Evolutionary conservation across 495 filamentous ascomycete genomes (phyloP), one percentile per base, ranked within the genome.

Genomic region (Penicillium pulvis): DNA sequence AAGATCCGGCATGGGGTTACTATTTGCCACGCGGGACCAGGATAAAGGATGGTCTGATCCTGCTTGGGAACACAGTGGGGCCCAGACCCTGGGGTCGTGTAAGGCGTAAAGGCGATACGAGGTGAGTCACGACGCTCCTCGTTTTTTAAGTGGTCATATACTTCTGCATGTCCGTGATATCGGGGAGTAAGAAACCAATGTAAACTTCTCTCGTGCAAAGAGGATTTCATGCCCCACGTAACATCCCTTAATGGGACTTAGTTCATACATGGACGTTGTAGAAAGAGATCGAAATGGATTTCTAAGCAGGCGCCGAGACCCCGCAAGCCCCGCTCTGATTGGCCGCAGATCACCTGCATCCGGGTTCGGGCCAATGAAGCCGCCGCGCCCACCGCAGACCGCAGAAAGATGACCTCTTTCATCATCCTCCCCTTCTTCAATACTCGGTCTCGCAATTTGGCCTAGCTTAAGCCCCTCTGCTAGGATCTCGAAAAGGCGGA

Each of bases 271-370:
- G 12, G 9, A 36, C 10, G 23, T 30, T 20, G n/a, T 19, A 33
- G 59, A 62, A 62, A 19, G 26, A 19, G 44, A 57, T 62, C 54
- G 59, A 62, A 48, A 17, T 55, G 30, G 64, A 63, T 67, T 67
- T 64, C 61, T 64, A 67, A 67, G 57, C 64, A 67, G 12, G 0
- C 2, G 8, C 1, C 30, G 2, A 2, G n/a, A 1, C 41, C 24
- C 30, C 41, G 12, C 39, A 36, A 8, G 47, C 31, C 50, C 49
- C 43, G n/a, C 54, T 31, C 31, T 65, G 62, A 65, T 65, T 65
- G 62, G 62, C 55, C 19, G 51, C 39, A 51, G 44, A 58, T 35
- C 20, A 53, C 28, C 55, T 47, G 44, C 23, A 14, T 24, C 51
- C 19, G 59, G 39, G 33, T 24, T 60, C 57, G 57, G 57, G 31